phyloP scores from a whole-genome alignment of 2,329 filamentous ascomycete genomes.

The Monilinia fructicola region DNA sequence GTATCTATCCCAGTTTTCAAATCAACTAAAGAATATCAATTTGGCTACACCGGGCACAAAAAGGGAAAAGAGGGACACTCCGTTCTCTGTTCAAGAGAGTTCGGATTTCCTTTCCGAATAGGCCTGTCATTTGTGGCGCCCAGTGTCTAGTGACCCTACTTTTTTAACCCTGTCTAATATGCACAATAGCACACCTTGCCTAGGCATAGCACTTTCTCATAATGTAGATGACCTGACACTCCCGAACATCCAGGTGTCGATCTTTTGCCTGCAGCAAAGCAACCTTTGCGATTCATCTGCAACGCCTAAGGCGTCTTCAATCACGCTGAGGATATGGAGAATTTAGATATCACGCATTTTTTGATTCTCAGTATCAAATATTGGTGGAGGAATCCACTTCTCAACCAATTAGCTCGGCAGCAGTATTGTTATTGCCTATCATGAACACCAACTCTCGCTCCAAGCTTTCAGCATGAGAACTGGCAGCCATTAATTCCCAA shows the following conservation, averaged over 20 bases:
- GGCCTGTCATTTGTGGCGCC: conserved; percentile 21
- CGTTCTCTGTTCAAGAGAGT: conserved; percentile 5
- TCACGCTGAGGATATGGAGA: not conserved
- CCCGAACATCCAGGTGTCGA: conserved; percentile 35
- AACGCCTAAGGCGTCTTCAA: conserved; percentile 21
- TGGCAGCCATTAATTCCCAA: conserved; percentile 21
- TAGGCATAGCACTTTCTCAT: conserved; percentile 18
- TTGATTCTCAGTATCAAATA: conserved; percentile 22
- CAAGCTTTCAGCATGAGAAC: conserved; percentile 16
- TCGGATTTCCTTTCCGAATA: conserved; percentile 23
- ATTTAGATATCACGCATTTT: not conserved
- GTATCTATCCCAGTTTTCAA: conserved; percentile 1
- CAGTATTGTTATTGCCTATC: conserved; percentile 9
- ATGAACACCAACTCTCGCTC: conserved; percentile 5
- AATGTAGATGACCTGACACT: conserved; percentile 31
- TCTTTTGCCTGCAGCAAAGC: conserved; percentile 27
- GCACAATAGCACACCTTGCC: conserved; percentile 14
- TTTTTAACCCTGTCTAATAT: conserved; percentile 19
- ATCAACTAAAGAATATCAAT: conserved; percentile 7
- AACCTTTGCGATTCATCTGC: conserved; percentile 29
- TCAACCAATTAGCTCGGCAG: conserved; percentile 2
- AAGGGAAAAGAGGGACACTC: conserved; percentile 20
- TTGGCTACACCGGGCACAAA: conserved; percentile 19
- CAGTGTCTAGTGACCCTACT: conserved; percentile 14
- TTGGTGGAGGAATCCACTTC: conserved; percentile 25